Percentiles rank a stretch among this genome's conserved stretches.
Evolutionary conservation across 805 yeast genomes (phyloP).

Genomic region (Blastobotrys parvus): DNA sequence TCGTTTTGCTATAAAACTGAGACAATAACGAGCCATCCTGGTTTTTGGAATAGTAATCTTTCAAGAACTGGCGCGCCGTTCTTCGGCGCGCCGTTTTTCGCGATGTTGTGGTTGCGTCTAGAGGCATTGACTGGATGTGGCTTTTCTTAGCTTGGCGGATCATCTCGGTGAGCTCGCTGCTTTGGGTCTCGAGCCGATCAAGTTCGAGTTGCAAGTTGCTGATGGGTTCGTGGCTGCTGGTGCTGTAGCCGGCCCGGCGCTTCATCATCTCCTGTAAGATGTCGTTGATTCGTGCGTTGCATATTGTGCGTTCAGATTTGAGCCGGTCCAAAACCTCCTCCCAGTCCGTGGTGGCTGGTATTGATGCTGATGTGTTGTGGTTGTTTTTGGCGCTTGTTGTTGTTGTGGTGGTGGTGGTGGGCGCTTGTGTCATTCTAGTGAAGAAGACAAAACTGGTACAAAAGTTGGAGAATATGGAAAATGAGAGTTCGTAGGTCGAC

Average conservation of each 20-base stretch:
- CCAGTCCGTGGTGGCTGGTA: background rate
- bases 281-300: background rate
- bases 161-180: background rate
- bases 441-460: no score
- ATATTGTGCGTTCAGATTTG: background rate
- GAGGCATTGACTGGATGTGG: background rate
- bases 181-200: background rate
- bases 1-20: background rate
- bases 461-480: no score
- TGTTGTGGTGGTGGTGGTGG: background rate
- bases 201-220: background rate
- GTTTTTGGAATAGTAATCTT: background rate
- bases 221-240: background rate
- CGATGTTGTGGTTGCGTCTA: background rate
- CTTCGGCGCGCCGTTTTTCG: background rate
- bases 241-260: constrained; percentile 1
- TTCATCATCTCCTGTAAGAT: background rate
- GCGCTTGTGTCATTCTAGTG: no score
- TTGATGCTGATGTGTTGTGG: background rate
- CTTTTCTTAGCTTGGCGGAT: background rate
- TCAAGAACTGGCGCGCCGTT: background rate
- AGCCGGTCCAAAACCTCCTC: background rate
- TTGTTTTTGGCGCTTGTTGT: background rate
- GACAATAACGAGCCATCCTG: background rate
- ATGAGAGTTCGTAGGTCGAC: no score